Evolutionary conservation across 2,329 filamentous ascomycete genomes (phyloP).

Genomic region (Ceratocystis eucalypticola): DNA sequence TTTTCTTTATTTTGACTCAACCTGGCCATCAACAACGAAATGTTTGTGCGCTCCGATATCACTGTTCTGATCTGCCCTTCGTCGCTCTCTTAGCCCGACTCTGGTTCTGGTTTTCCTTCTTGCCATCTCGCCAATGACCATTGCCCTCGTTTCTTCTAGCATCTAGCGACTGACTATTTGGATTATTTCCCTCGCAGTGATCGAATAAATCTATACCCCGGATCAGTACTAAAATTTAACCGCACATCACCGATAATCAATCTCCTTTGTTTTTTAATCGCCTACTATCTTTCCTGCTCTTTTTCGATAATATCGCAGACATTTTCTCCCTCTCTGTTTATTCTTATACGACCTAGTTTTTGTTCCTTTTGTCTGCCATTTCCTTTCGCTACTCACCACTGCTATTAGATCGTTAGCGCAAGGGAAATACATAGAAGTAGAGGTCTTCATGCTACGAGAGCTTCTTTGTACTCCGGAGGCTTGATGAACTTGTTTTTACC

Average conservation of each 20-base stretch:
- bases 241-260: not conserved
- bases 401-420: not conserved
- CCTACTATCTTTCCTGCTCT: not conserved
- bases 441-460: not conserved
- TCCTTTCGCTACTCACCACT: not conserved
- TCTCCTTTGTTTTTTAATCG: not conserved
- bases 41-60: not conserved
- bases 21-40: not conserved
- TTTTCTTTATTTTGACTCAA: slow-evolving; percentile 20
- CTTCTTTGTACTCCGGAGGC: not conserved
- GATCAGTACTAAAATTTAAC: not conserved
- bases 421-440: not conserved
- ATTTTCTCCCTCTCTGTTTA: not conserved
- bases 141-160: not conserved
- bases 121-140: not conserved
- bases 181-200: not conserved
- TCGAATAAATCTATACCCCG: not conserved
- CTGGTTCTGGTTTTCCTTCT: not conserved
- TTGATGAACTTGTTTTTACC: not conserved
- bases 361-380: slow-evolving; percentile 5
- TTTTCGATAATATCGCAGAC: slow-evolving; percentile 4
- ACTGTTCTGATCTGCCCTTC: not conserved
- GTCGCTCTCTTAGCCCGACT: not conserved
- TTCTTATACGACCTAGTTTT: not conserved
- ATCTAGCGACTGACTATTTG: not conserved